Conservation (phyloP, 2,329 filamentous ascomycete species). For the Samsoniella hepiali region DNA sequence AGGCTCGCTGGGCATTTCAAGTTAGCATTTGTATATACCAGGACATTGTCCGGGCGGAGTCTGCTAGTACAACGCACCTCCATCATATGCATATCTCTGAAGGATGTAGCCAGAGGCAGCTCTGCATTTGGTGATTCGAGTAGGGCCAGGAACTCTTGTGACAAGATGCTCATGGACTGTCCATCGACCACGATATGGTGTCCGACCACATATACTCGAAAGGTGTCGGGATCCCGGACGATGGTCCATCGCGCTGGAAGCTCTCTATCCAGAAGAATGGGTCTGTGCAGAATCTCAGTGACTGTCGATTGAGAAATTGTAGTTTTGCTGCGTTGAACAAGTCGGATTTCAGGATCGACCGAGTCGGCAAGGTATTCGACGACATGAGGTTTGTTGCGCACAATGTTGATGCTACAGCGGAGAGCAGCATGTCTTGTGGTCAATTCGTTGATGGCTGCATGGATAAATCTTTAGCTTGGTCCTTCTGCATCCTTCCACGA, state of each 20-base stretch:
- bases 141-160: no score
- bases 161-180: no score
- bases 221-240: slow-evolving; percentile 10
- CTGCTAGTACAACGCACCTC: neutral
- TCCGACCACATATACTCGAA: slow-evolving; percentile 10
- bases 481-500: neutral
- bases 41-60: no score
- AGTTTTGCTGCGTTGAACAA: slow-evolving; percentile 14
- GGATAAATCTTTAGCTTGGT: neutral
- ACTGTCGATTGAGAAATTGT: slow-evolving; percentile 7
- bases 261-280: slow-evolving; percentile 13
- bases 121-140: no score
- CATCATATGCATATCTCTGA: slow-evolving; percentile 2
- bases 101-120: neutral
- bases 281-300: slow-evolving; percentile 9
- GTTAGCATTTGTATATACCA: neutral
- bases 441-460: neutral
- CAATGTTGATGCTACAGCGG: slow-evolving; percentile 11
- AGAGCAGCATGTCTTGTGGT: slow-evolving; percentile 15
- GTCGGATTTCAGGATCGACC: slow-evolving; percentile 16
- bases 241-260: slow-evolving; percentile 19
- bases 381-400: slow-evolving; percentile 10
- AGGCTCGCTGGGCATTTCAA: neutral
- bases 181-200: no score
- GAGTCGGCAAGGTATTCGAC: slow-evolving; percentile 10